Conservation (phyloP, 345 rosid genomes). For the Gossypium arboreum region DNA sequence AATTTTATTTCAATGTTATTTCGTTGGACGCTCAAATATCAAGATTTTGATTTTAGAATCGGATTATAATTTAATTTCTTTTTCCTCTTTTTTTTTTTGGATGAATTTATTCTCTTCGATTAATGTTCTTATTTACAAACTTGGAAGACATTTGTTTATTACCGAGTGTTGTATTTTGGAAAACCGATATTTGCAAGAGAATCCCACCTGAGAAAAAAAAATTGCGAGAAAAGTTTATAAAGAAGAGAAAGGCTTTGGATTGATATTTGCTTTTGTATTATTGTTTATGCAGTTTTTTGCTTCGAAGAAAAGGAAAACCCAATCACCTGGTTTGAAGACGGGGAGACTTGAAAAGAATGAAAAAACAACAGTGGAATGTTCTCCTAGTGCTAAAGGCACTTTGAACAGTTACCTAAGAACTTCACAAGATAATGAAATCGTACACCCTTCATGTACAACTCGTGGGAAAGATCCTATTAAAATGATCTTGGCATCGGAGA, state of each 20-base stretch:
- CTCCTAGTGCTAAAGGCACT: conserved; percentile 68
- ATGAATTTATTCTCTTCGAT: neutral
- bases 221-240: neutral
- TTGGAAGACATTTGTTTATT: neutral
- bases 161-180: neutral
- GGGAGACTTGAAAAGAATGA: conserved; percentile 51
- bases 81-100: neutral
- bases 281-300: conserved; percentile 54
- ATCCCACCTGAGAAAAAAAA: neutral
- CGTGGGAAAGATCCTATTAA: conserved; percentile 38
- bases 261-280: conserved; percentile 13
- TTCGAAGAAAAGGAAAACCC: conserved; percentile 72
- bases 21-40: neutral
- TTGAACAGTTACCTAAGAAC: conserved; percentile 57
- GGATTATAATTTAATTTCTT: neutral
- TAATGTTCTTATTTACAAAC: conserved; percentile 1
- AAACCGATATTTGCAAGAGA: neutral
- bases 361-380: conserved; percentile 41
- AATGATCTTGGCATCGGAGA: conserved; percentile 44
- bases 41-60: neutral
- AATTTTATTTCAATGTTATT: neutral
- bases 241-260: neutral
- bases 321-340: conserved; percentile 58
- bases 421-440: conserved; percentile 33
- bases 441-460: conserved; percentile 14